Evolutionary conservation across 352 stramenopile genomes (phyloP).

Genomic region (Peronospora tabacina): DNA sequence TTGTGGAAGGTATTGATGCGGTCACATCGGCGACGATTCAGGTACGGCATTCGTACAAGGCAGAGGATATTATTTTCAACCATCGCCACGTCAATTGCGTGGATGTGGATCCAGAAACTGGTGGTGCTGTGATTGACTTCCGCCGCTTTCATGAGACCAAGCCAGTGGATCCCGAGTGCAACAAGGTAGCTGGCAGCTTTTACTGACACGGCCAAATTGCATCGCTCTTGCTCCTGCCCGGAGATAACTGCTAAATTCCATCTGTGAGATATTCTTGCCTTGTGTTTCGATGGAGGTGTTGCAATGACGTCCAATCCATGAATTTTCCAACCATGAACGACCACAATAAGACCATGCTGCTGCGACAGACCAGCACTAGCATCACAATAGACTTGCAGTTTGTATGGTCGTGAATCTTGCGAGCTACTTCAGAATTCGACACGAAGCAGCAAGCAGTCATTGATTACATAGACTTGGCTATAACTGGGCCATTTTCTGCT

Average conservation of each 20-base stretch:
- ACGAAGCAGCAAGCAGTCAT: too few species aligned
- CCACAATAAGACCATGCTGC: too few species aligned
- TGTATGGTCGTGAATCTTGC: too few species aligned
- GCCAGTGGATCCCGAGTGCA: slow-evolving; percentile 42
- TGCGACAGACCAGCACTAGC: too few species aligned
- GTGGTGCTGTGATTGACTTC: slow-evolving; percentile 84
- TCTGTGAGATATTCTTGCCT: too few species aligned
- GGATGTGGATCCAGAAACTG: slow-evolving; percentile 57
- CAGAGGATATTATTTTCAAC: slow-evolving; percentile 89
- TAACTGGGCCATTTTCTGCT: neutral
- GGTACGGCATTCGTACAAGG: slow-evolving; percentile 92
- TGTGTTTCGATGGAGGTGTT: too few species aligned
- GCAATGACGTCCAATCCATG: too few species aligned
- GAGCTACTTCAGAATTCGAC: too few species aligned
- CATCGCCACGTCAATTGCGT: slow-evolving; percentile 91
- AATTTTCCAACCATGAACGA: too few species aligned
- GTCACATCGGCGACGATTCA: slow-evolving; percentile 93
- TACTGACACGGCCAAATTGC: slow-evolving; percentile 25
- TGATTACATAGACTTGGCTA: too few species aligned
- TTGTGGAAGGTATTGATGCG: slow-evolving; percentile 93
- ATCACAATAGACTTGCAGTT: too few species aligned
- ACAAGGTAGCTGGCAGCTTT: slow-evolving; percentile 48
- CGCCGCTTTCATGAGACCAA: slow-evolving; percentile 82
- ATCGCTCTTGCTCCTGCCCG: too few species aligned
- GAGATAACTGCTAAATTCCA: neutral